Evolutionary conservation across 495 filamentous ascomycete genomes (phyloP).

Genomic region (Penicillium lagena): DNA sequence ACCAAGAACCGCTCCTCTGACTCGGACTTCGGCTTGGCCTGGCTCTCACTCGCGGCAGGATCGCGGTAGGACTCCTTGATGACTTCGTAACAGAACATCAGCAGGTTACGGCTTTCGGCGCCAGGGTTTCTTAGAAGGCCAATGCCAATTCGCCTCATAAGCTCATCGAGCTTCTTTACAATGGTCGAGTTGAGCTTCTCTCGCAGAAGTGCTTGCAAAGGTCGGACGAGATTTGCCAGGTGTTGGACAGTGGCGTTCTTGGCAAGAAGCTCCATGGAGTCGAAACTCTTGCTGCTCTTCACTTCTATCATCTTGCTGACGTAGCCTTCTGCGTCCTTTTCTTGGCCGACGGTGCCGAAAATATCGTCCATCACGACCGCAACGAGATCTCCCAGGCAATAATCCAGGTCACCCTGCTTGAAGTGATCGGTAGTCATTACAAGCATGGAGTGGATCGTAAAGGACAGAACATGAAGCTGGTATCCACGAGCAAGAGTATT

Average conservation of each 20-base stretch:
- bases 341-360: constrained; percentile 90
- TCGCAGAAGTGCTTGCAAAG: constrained; percentile 67
- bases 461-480: constrained; percentile 93
- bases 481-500: constrained; percentile 76
- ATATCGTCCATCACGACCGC: constrained; percentile 94
- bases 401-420: constrained; percentile 78
- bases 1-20: constrained; percentile 68
- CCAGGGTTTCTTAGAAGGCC: constrained; percentile 76
- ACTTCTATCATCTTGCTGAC: constrained; percentile 94
- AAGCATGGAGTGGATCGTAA: constrained; percentile 88
- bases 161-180: constrained; percentile 82
- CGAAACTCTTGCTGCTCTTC: constrained; percentile 94
- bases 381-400: constrained; percentile 73
- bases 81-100: constrained; percentile 91
- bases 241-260: constrained; percentile 66
- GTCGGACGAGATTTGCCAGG: constrained; percentile 68
- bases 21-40: constrained; percentile 42
- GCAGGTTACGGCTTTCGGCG: constrained; percentile 65
- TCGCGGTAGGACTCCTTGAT: constrained; percentile 76
- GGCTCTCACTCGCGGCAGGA: constrained; percentile 20
- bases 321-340: constrained; percentile 96
- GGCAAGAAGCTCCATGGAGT: constrained; percentile 92
- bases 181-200: constrained; percentile 77
- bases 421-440: constrained; percentile 67
- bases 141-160: constrained; percentile 74